These are phyloP conservation scores for Ogataea populi-albae DNA, from an alignment of 805 yeast genomes.

Conservation along the genomic window DNA sequence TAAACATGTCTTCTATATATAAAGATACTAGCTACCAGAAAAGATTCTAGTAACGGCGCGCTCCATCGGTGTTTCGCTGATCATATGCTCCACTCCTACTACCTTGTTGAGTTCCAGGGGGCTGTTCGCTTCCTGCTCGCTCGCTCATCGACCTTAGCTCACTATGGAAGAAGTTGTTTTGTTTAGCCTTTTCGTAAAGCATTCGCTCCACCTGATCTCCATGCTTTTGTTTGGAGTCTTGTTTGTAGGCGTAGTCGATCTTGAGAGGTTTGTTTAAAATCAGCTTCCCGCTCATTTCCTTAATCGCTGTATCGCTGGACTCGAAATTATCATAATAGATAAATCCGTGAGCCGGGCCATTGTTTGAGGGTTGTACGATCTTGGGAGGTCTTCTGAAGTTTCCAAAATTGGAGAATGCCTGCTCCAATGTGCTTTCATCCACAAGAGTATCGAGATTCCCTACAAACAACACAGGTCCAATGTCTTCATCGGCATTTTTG, in stretches of 20 bases:
- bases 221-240: conserved; percentile 56
- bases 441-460: conserved; percentile 66
- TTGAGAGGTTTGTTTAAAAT: conserved; percentile 63
- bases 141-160: conserved; percentile 1
- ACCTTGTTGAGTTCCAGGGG: background rate
- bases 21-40: too few species aligned
- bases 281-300: conserved; percentile 62
- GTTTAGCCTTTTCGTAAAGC: conserved; percentile 45
- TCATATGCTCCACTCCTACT: too few species aligned
- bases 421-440: conserved; percentile 53
- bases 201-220: conserved; percentile 79
- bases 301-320: conserved; percentile 68
- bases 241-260: conserved; percentile 72
- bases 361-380: conserved; percentile 46
- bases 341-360: conserved; percentile 63
- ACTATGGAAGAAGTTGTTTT: conserved; percentile 18
- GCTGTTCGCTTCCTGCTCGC: conserved; percentile 2
- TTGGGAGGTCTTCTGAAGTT: conserved; percentile 46
- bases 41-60: too few species aligned
- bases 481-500: conserved; percentile 17
- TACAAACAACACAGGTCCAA: conserved; percentile 52
- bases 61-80: too few species aligned
- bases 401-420: conserved; percentile 71
- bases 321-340: conserved; percentile 62
- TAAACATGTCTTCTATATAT: too few species aligned